Base-by-base conservation (phyloP, 2,329 filamentous ascomycete genomes). In the Dactylonectria macrodidyma region DNA sequence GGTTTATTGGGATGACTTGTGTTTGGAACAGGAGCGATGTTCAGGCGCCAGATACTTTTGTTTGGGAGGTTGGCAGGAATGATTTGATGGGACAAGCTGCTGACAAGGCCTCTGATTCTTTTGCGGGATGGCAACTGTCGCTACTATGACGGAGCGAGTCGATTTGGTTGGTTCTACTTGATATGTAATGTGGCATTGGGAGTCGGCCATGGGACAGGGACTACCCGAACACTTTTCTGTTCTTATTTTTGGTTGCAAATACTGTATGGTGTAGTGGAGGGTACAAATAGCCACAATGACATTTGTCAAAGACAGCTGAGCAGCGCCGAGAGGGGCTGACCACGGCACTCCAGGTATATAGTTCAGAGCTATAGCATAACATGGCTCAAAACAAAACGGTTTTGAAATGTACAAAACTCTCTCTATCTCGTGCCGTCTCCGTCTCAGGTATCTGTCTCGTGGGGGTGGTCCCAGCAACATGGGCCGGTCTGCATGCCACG, bases 1-100 rank as follows among this genome's bases (percentile, higher is more conserved):
- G 62, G 50, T 50, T 60, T 65, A 41, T 46, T 66, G 61, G 61
- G 14, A 58, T 65, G 73, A 67, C 61, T 74, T 70, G 41, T 44
- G 44, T 38, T 44, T 62, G 41, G 59, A 65, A 67, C 52, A 59
- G n/a, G 48, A 50, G 54, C 24, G 38, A 46, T 61, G 36, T 65
- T 68, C 33, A 62, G 64, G 64, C 58, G 64, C 57, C 47, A 12
- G 52, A 41, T 41, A 36, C n/a, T 47, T 52, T 19, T 19, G 19
- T 19, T 19, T 34, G 19, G 26, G 38, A 16, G 22, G 11, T 22
- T 30, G 64, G 47, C 30, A 54, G 54, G 50, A 54, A 59, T 65
- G 59, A 65, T 64, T 58, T 68, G 65, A 73, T 61, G 68, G 59
- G 33, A 34, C 41, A 70, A 2, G 48, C 47, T 59, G 60, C 24